Evolutionary conservation across 2,329 filamentous ascomycete genomes (phyloP).

Genomic region (Aureobasidium sp.): DNA sequence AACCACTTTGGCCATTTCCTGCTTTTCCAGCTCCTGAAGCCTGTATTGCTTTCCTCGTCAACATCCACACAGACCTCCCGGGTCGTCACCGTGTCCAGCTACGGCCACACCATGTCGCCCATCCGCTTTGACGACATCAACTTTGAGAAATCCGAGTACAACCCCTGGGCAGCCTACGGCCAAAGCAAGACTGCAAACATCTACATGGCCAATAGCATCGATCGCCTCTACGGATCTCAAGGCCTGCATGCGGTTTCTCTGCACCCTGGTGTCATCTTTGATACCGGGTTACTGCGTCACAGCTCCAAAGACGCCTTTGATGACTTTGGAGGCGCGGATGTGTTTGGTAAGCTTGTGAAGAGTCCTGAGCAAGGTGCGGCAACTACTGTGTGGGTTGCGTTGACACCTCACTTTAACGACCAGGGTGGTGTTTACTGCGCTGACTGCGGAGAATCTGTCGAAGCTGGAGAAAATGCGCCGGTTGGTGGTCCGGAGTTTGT

Average conservation of each 20-base stretch:
- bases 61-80: constrained; percentile 39
- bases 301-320: not conserved
- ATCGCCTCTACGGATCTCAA: constrained; percentile 40
- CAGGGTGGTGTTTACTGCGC: constrained; percentile 43
- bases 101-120: constrained; percentile 34
- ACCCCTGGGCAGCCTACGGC: constrained; percentile 37
- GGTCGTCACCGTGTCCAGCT: constrained; percentile 41
- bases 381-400: constrained; percentile 41
- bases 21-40: constrained; percentile 45
- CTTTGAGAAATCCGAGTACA: constrained; percentile 30
- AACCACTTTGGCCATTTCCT: constrained; percentile 52
- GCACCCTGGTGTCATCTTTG: constrained; percentile 38
- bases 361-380: constrained; percentile 22
- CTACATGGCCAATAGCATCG: constrained; percentile 46
- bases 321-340: not conserved
- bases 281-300: constrained; percentile 18
- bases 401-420: constrained; percentile 38
- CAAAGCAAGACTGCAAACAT: constrained; percentile 48
- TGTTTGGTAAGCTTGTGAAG: not conserved
- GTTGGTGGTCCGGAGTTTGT: constrained; percentile 27
- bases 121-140: constrained; percentile 37
- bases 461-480: constrained; percentile 23
- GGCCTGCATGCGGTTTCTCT: constrained; percentile 40
- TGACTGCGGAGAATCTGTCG: constrained; percentile 34
- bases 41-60: constrained; percentile 34